A percentile compares a stretch with the other conserved stretches of the same genome.
phyloP scores from a whole-genome alignment of 164 flowering plant genomes.

The Berberis thunbergii region DNA sequence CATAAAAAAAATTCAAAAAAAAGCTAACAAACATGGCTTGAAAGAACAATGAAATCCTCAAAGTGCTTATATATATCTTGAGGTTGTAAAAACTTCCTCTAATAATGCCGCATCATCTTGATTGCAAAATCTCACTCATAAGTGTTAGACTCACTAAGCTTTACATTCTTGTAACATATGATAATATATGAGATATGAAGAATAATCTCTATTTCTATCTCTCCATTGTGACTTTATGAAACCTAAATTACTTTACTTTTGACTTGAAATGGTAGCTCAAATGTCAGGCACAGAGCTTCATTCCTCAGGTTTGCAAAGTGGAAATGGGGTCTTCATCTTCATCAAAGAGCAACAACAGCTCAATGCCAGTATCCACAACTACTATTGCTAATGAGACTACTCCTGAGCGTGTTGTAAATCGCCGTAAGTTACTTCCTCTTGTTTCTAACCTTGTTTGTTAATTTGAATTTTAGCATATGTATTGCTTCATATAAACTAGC shows the following conservation, averaged over 20 bases:
- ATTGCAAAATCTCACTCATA: background rate
- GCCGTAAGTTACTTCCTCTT: conserved; percentile 37
- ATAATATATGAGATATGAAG: too few species aligned
- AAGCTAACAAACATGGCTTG: too few species aligned
- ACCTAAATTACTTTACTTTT: too few species aligned
- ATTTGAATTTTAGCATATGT: background rate
- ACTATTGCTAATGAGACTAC: conserved; percentile 23
- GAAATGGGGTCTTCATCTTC: conserved; percentile 42
- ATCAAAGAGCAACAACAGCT: conserved; percentile 42
- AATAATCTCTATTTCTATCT: too few species aligned
- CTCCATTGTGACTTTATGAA: too few species aligned
- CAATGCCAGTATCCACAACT: conserved; percentile 18
- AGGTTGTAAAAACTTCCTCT: too few species aligned
- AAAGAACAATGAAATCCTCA: too few species aligned
- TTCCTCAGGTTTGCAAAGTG: conserved; percentile 27
- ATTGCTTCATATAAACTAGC: background rate
- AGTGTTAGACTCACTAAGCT: conserved; percentile 3
- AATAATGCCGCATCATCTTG: too few species aligned
- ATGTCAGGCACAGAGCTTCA: conserved; percentile 33
- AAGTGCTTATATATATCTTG: too few species aligned
- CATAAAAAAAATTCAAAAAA: too few species aligned
- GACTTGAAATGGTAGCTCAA: too few species aligned
- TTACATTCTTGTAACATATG: background rate
- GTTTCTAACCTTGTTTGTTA: background rate
- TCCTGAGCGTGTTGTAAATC: conserved; percentile 28